Conservation (phyloP, 2,329 filamentous ascomycete genomes). For the Aspergillus piperis region DNA sequence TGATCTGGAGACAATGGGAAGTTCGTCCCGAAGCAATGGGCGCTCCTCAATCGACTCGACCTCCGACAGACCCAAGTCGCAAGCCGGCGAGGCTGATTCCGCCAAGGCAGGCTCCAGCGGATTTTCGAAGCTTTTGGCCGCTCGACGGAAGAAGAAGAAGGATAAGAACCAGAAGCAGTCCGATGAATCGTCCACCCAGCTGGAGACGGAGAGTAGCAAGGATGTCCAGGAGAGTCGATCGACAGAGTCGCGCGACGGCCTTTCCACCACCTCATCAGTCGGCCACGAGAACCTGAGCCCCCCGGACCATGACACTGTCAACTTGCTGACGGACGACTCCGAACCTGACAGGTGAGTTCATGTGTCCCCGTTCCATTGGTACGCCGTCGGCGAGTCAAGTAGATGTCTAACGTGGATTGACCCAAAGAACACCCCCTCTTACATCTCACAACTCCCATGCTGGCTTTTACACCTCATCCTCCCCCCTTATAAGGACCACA, state of each 20-base stretch:
- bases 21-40: conserved; percentile 36
- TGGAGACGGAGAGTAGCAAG: conserved; percentile 24
- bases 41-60: conserved; percentile 43
- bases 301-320: conserved; percentile 27
- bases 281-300: conserved; percentile 24
- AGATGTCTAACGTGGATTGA: conserved; percentile 31
- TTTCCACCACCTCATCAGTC: conserved; percentile 25
- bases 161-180: conserved; percentile 27
- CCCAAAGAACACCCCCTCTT: conserved; percentile 47
- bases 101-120: conserved; percentile 45
- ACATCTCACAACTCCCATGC: conserved; percentile 65
- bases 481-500: conserved; percentile 64
- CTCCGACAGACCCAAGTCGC: conserved; percentile 40
- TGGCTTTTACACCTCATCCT: conserved; percentile 69
- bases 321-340: conserved; percentile 39
- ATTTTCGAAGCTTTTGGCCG: conserved; percentile 55
- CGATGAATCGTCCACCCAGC: conserved; percentile 28
- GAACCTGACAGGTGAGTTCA: conserved; percentile 44
- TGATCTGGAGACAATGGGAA: conserved; percentile 35
- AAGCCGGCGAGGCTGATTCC: conserved; percentile 42
- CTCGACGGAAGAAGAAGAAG: conserved; percentile 48
- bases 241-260: conserved; percentile 29
- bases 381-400: conserved; percentile 3
- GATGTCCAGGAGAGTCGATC: conserved; percentile 26
- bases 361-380: background rate